phyloP scores from a whole-genome alignment of 2,329 filamentous ascomycete species.

The Exophiala alcalophila region DNA sequence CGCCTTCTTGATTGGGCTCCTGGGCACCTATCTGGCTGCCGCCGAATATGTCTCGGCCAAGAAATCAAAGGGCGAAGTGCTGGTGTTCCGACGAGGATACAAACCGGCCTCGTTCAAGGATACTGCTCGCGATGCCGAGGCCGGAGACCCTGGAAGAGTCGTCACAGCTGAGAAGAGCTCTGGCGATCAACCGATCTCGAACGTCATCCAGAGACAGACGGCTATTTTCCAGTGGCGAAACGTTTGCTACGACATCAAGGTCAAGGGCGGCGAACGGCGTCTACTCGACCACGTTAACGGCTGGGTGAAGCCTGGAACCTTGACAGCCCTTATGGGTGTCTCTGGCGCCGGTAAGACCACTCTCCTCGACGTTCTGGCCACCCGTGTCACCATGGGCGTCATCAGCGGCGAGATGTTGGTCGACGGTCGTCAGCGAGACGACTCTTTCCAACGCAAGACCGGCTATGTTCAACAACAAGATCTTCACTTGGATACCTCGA shows the following conservation, averaged over 20 bases:
- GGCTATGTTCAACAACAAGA: slow-evolving; percentile 93
- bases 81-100: slow-evolving; percentile 34
- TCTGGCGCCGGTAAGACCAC: slow-evolving; percentile 95
- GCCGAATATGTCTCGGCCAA: slow-evolving; percentile 35
- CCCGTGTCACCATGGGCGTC: slow-evolving; percentile 82
- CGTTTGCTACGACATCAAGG: slow-evolving; percentile 77
- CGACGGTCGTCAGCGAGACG: slow-evolving; percentile 69
- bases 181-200: slow-evolving; percentile 30
- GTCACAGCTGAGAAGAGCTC: slow-evolving; percentile 33
- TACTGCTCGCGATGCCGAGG: slow-evolving; percentile 32
- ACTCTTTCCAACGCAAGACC: slow-evolving; percentile 85
- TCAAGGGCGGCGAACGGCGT: slow-evolving; percentile 71
- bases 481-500: slow-evolving; percentile 78
- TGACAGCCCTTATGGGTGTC: slow-evolving; percentile 86
- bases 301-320: slow-evolving; percentile 88
- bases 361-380: slow-evolving; percentile 79
- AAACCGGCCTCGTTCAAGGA: slow-evolving; percentile 20
- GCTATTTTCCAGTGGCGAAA: slow-evolving; percentile 84
- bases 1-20: slow-evolving; percentile 62
- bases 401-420: slow-evolving; percentile 85
- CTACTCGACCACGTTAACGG: slow-evolving; percentile 85
- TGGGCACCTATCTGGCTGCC: slow-evolving; percentile 31
- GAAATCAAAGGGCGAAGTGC: slow-evolving; percentile 39
- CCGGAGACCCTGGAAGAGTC: slow-evolving; percentile 27
- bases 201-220: slow-evolving; percentile 60